Evolutionary conservation across 805 yeast genomes (phyloP).

Genomic region (Wickerhamomyces silvicola): DNA sequence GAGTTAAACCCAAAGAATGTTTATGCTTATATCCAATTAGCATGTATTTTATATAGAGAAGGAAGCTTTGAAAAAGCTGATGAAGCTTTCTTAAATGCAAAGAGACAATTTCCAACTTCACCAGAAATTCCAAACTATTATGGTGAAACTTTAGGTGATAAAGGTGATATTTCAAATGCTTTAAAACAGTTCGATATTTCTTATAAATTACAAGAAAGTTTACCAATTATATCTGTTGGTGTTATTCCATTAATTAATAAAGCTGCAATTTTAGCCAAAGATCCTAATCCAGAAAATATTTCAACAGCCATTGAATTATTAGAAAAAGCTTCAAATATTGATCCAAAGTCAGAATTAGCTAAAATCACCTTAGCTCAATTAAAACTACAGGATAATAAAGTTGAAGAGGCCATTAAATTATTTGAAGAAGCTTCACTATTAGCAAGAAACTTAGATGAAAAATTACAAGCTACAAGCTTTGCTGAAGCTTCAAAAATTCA

Average conservation of each 20-base stretch:
- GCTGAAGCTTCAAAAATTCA: conserved; percentile 94
- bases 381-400: conserved; percentile 74
- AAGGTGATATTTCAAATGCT: conserved; percentile 67
- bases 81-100: conserved; percentile 61
- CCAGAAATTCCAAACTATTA: conserved; percentile 93
- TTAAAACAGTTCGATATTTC: conserved; percentile 81
- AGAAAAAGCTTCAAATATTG: conserved; percentile 70
- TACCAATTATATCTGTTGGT: conserved; percentile 69
- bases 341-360: conserved; percentile 87
- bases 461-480: conserved; percentile 82
- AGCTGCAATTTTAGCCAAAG: conserved; percentile 65
- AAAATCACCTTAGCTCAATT: conserved; percentile 88
- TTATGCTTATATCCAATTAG: conserved; percentile 85
- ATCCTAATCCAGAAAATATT: conserved; percentile 36
- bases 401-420: conserved; percentile 71
- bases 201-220: conserved; percentile 68
- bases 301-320: conserved; percentile 59
- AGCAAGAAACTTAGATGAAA: conserved; percentile 81
- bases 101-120: conserved; percentile 69
- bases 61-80: conserved; percentile 54
- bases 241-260: conserved; percentile 86
- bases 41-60: conserved; percentile 83
- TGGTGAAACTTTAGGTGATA: conserved; percentile 89
- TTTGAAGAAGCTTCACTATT: conserved; percentile 79
- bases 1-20: conserved; percentile 69